These are phyloP conservation scores for Solanum infundibuliforme DNA, from an alignment of 257 asterid genomes.

Conservation along the genomic window DNA sequence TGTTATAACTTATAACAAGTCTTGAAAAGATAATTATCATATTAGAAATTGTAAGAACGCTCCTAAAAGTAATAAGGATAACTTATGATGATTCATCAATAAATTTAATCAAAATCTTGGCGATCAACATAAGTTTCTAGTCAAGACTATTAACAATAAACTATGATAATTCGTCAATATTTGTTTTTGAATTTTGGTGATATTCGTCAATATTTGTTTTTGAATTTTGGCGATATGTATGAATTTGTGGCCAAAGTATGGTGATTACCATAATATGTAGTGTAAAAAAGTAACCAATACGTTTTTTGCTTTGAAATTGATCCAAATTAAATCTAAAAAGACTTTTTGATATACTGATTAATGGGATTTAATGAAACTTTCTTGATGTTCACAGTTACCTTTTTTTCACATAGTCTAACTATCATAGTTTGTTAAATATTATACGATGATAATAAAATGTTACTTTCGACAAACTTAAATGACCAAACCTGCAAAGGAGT, in stretches of 20 bases:
- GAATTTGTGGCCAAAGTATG: background rate
- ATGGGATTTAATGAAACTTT: background rate
- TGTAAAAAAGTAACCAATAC: background rate
- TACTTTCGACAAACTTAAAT: background rate
- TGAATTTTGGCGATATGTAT: background rate
- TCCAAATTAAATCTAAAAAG: background rate
- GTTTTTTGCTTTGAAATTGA: background rate
- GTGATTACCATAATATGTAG: background rate
- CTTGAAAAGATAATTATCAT: background rate
- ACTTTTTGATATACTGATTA: background rate
- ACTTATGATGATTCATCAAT: background rate
- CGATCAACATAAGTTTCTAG: background rate
- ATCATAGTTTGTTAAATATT: background rate
- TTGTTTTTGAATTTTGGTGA: too few species aligned
- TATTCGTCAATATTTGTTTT: background rate
- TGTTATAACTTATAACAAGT: background rate
- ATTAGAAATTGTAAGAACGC: background rate
- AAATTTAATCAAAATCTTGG: background rate
- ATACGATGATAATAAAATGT: fast-evolving
- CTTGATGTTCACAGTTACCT: background rate
- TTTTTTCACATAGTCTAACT: background rate
- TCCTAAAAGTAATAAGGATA: background rate
- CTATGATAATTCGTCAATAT: background rate
- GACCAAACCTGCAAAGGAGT: background rate
- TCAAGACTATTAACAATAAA: background rate